Base-by-base conservation (phyloP, 441 rosid species). In the Adansonia rubrostipa region DNA sequence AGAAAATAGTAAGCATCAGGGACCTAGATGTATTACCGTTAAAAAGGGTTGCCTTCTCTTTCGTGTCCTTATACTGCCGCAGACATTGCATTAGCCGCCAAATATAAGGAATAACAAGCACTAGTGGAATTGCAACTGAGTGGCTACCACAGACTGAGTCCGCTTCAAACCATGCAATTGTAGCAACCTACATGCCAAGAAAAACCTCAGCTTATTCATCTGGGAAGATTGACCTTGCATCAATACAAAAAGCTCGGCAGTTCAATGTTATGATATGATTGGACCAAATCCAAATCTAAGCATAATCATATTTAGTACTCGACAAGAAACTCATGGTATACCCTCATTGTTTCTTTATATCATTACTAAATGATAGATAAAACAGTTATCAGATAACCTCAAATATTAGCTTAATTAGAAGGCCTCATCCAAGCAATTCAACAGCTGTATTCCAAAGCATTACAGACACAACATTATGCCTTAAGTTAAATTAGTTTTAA, bases 101-200 rank as follows among this genome's bases (percentile, higher is more conserved):
- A 76, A 92, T 81, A 74, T 90, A 92, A 68, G 94, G 96, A 81
- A 89, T 85, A 50, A 90, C 96, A 64, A 92, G 90, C 83, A 92
- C 96, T 62, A 92, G 80, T 20, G 96, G 94, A 78, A 90, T 92
- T 74, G 87, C 92, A 74, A 84, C 86, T 44, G 91, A 88, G 86
- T 92, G 94, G 87, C 94, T 90, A 70, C 96, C 94, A 47, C 96
- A 92, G 72, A 92, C 88, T 50, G 96, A 91, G 65, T 90, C 93
- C 71, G 96, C 93, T 80, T 92, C 96, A 83, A 90, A 92, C 96
- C 93, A 92, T 40, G 96, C 96, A 78, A 92, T 89, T 76, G 93
- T 92, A 64, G 96, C 96, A 0, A 90, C 93, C 96, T 92, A 82
- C 77, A 80, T 60, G 54, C 72, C 56, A 79, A 76, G 50, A 51